Conservation (phyloP, 2,329 filamentous ascomycete genomes). For the Chaetomiaceae sp. region DNA sequence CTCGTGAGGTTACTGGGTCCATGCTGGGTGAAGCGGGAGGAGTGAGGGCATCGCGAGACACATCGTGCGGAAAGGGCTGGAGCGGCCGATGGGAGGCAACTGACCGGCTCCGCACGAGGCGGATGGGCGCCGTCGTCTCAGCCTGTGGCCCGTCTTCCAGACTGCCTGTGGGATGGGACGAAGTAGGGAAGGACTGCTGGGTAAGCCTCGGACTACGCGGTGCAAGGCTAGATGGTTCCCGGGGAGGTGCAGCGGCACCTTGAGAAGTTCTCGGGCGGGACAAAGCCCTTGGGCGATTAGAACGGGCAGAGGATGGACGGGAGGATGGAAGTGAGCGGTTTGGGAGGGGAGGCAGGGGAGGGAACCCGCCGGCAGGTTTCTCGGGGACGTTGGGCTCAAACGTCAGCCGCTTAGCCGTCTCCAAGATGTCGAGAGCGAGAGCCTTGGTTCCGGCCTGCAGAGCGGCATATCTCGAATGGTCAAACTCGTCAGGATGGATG, state of each 20-base stretch:
- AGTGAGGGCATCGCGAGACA: background rate
- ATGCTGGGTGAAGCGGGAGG: constrained; percentile 8
- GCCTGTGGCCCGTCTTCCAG: background rate
- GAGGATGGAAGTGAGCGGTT: constrained; percentile 5
- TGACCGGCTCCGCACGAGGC: background rate
- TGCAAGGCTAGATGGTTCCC: background rate
- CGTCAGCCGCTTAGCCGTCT: constrained; percentile 33
- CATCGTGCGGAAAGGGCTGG: background rate
- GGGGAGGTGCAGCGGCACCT: background rate
- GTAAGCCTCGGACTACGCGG: background rate
- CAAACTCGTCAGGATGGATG: constrained; percentile 35
- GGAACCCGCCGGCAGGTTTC: constrained; percentile 22
- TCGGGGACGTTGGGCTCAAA: constrained; percentile 22
- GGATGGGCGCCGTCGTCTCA: background rate
- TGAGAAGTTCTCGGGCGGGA: background rate
- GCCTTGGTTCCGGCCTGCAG: constrained; percentile 38
- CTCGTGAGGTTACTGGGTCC: background rate
- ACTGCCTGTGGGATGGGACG: background rate
- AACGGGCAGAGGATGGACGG: constrained; percentile 2
- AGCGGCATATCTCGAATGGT: constrained; percentile 33
- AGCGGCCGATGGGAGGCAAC: background rate
- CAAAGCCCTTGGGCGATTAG: background rate
- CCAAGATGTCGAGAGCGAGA: constrained; percentile 37
- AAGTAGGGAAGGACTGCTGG: background rate
- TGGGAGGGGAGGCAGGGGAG: constrained; percentile 29